Base-by-base conservation (phyloP, 2,329 filamentous ascomycete genomes). In the Ascocoryne sarcoides region DNA sequence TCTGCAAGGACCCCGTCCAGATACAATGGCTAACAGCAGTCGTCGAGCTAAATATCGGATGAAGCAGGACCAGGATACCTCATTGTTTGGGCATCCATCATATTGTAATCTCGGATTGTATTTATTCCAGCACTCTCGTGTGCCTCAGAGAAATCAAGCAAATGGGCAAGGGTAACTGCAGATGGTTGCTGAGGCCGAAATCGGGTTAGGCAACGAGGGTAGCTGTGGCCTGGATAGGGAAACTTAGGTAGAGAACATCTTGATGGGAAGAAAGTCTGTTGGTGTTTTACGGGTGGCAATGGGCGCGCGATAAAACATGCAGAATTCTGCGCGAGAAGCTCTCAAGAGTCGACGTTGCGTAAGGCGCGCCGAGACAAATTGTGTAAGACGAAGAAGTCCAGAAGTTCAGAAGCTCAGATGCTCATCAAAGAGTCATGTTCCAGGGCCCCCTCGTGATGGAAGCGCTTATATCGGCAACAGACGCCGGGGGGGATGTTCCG, bases 71-170 rank as follows among this genome's bases (percentile, higher is more conserved):
- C 47, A 29, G 43, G 51, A 54, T 55, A 53, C 54, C 52, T 49
- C 55, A 57, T 53, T 41, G 49, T 55, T 51, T 56, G 53, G 52
- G 53, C 52, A 56, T 57, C 56, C 56, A 58, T 58, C 47, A 44
- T 56, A 47, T 39, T 51, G 17, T 48, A 26, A 37, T 44, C 30
- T 18, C 15, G 17, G 16, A 19, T 17, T 12, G 9, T 10, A 16
- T 35, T 18, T 19, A 10, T 35, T 15, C 15, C 7, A 15, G 18
- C 14, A 17, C 30, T 32, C 3, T 4, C 7, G 18, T 10, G 4
- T 35, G 31, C 32, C 32, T 10, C 16, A 10, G 20, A 35, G 7
- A 12, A 12, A 15, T 26, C 7, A 7, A 26, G 23, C 23, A 26
- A 26, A 7, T 18, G 17, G 18, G 8, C 5, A 5, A 35, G 32